These are phyloP conservation scores for Nothomitra cinnamomea DNA, from an alignment of 2,329 filamentous ascomycete species.

Conservation along the genomic window DNA sequence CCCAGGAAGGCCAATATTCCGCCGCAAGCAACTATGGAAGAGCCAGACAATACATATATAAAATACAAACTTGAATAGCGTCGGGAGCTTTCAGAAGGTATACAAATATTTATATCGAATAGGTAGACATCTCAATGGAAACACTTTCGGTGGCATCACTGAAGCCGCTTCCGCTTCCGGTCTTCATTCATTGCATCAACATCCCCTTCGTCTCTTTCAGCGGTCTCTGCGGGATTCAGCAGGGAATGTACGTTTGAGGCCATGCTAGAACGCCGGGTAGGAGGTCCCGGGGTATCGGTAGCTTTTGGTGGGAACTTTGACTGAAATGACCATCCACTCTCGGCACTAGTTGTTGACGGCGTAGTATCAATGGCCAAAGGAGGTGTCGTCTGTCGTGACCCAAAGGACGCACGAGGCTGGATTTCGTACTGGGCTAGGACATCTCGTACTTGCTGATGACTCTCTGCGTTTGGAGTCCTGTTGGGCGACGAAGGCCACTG, in stretches of 20 bases:
- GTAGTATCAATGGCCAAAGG: constrained; percentile 31
- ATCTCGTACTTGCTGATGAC: constrained; percentile 39
- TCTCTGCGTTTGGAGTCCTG: constrained; percentile 31
- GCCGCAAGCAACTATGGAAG: background rate
- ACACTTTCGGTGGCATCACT: background rate
- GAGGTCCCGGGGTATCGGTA: constrained; percentile 14
- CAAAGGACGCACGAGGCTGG: constrained; percentile 30
- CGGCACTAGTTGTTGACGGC: constrained; percentile 31
- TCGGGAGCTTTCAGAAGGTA: constrained; percentile 2
- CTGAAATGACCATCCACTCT: constrained; percentile 38
- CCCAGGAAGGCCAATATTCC: background rate
- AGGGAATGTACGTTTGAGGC: constrained; percentile 17
- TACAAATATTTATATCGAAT: constrained; percentile 4
- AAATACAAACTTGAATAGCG: constrained; percentile 3
- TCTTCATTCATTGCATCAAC: constrained; percentile 5
- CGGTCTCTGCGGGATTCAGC: constrained; percentile 13
- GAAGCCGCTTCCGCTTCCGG: constrained; percentile 7
- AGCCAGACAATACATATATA: constrained; percentile 3
- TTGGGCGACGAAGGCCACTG: constrained; percentile 54
- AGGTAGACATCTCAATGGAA: background rate
- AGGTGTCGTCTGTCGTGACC: constrained; percentile 36
- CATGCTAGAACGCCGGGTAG: constrained; percentile 17
- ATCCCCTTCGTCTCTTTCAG: constrained; percentile 5
- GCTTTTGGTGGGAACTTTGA: constrained; percentile 29
- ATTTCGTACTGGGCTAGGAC: constrained; percentile 49